Evolutionary conservation across 2,329 filamentous ascomycete species (phyloP), one percentile per base, ranked within the genome.

Genomic region (Scedosporium minutisporum): DNA sequence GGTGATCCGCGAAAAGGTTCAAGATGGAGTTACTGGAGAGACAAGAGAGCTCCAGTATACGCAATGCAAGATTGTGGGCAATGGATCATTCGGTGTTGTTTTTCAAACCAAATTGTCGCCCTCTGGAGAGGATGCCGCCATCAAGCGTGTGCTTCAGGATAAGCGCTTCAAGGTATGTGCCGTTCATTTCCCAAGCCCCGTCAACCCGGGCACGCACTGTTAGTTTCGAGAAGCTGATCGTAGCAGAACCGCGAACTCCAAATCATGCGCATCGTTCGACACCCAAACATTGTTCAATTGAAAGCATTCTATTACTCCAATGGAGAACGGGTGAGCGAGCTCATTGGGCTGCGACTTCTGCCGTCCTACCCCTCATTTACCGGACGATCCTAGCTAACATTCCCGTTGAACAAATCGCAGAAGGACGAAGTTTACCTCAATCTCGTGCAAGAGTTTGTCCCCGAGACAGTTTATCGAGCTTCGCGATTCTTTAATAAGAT

Each of bases 221-320:
- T 18, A 9, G 18, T 7, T 55, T 16, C 27, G n/a, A 18, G 21
- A 61, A 63, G 60, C 44, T 57, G 18, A 58, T 41, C 12, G 29
- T 14, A 51, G 44, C 74, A 99, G 95, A 99, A 99, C 75, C 92
- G 95, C 78, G 95, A 99, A 76, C 84, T 99, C 69, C 95, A 99
- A 77, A 99, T 99, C 75, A 99, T 99, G 95, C 90, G 95, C 73
- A 99, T 99, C 73, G 95, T 99, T 71, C 88, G 93, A 73, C 95
- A 99, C 76, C 95, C 95, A 63, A 99, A 99, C 78, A 97, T 99
- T 71, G 95, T 99, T 65, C 93, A 97, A 77, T 83, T 99, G 67
- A 99, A 99, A 81, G 95, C 95, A 61, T 99, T 99, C 80, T 99
- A 97, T 80, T 99, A 97, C 80, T 97, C 93, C 69, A 99, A 97